A percentile compares a stretch with the other conserved stretches of the same genome.
phyloP scores from a whole-genome alignment of 306 rosid species.

The Gillenia trifoliata region DNA sequence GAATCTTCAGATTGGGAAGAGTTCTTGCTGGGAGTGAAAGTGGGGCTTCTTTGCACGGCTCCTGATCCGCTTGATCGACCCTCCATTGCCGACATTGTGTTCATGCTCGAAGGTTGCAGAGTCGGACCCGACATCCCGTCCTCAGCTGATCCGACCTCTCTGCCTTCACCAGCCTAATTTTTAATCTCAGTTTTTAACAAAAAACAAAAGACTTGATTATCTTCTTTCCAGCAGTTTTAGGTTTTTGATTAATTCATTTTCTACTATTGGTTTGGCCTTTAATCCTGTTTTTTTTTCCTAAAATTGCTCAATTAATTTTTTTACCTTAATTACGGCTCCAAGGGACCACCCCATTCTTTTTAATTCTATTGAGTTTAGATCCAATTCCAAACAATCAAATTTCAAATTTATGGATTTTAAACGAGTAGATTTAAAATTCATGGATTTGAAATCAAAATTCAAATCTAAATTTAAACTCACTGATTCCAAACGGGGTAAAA shows the following conservation, averaged over 20 bases:
- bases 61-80: conserved; percentile 87
- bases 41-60: conserved; percentile 75
- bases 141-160: conserved; percentile 75
- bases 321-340: conserved; percentile 42
- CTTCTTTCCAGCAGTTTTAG: conserved; percentile 7
- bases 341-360: conserved; percentile 1
- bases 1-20: conserved; percentile 92
- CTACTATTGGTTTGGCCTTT: background rate
- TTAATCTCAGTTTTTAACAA: background rate
- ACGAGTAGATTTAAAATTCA: too few relatives aligned
- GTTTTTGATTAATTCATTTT: background rate
- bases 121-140: conserved; percentile 82
- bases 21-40: conserved; percentile 75
- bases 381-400: too few relatives aligned
- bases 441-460: too few relatives aligned
- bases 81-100: conserved; percentile 68
- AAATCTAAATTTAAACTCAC: too few relatives aligned
- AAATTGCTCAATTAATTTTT: conserved; percentile 7
- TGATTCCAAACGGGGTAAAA: too few relatives aligned
- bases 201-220: background rate
- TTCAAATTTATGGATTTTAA: too few relatives aligned
- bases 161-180: conserved; percentile 60
- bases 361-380: too few relatives aligned
- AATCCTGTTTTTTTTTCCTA: background rate
- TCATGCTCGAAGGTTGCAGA: conserved; percentile 96